Evolutionary conservation across 2,329 filamentous ascomycete genomes (phyloP).

Genomic region (Didymella sp.): DNA sequence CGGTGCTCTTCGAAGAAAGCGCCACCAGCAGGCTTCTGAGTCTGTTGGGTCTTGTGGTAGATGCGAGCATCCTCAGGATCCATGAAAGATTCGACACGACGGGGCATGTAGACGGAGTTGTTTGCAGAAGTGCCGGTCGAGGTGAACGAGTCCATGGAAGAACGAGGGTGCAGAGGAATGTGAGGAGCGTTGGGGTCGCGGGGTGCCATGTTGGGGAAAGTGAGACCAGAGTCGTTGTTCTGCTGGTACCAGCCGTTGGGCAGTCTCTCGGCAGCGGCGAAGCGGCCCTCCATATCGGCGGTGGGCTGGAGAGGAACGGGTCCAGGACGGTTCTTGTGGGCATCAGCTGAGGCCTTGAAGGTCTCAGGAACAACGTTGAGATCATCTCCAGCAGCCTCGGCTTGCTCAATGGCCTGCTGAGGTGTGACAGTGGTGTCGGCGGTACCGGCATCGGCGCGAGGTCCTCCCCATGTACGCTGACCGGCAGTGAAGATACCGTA

Average conservation of each 20-base stretch:
- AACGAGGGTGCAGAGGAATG: slow-evolving; percentile 60
- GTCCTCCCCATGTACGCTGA: slow-evolving; percentile 94
- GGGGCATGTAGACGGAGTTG: slow-evolving; percentile 70
- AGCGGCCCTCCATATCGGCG: slow-evolving; percentile 77
- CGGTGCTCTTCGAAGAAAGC: slow-evolving; percentile 50
- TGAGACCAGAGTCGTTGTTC: slow-evolving; percentile 70
- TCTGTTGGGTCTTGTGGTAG: slow-evolving; percentile 71
- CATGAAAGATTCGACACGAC: slow-evolving; percentile 77
- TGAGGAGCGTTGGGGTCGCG: slow-evolving; percentile 56
- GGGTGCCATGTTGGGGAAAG: slow-evolving; percentile 58
- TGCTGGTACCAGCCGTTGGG: slow-evolving; percentile 74
- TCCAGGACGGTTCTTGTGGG: slow-evolving; percentile 57
- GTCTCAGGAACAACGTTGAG: slow-evolving; percentile 89
- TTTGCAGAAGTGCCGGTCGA: slow-evolving; percentile 62
- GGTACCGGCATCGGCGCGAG: slow-evolving; percentile 83
- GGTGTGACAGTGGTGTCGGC: slow-evolving; percentile 79
- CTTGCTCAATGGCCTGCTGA: slow-evolving; percentile 82
- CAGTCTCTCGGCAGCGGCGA: slow-evolving; percentile 73
- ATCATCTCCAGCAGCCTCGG: slow-evolving; percentile 81
- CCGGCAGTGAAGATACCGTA: slow-evolving; percentile 96
- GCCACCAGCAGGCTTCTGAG: slow-evolving; percentile 54
- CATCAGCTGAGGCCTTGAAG: slow-evolving; percentile 65
- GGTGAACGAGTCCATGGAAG: slow-evolving; percentile 71
- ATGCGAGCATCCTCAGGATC: slow-evolving; percentile 77
- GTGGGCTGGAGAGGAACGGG: slow-evolving; percentile 74